phyloP scores from a whole-genome alignment of 257 asterid genomes.

The Anisodus tanguticus region DNA sequence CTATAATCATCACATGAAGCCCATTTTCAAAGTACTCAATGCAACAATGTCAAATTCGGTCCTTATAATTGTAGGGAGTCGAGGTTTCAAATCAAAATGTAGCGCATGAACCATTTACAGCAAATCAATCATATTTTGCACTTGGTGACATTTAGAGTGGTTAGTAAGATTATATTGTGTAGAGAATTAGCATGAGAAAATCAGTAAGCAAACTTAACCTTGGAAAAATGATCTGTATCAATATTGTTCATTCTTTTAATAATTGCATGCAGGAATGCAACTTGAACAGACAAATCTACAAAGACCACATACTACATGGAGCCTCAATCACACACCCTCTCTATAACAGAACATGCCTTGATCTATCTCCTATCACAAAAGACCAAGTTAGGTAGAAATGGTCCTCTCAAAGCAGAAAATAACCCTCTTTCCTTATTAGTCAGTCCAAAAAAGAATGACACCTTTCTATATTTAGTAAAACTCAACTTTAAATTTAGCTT shows the following conservation, averaged over 20 bases:
- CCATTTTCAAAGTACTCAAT: background rate
- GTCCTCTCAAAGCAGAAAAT: background rate
- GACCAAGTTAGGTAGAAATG: background rate
- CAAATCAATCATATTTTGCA: background rate
- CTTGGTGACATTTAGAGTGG: background rate
- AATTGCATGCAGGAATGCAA: background rate
- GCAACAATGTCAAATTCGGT: background rate
- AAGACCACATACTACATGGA: constrained; percentile 6
- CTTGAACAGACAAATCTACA: constrained; percentile 2
- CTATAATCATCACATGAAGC: background rate
- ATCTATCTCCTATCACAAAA: constrained; percentile 6
- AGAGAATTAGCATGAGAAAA: constrained; percentile 3
- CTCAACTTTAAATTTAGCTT: no score
- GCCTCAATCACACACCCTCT: background rate
- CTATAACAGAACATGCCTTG: background rate
- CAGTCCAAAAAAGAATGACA: no score
- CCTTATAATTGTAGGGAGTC: background rate
- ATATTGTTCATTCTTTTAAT: background rate
- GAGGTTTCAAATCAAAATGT: background rate
- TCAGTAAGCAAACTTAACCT: constrained; percentile 10
- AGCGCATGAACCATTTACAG: background rate
- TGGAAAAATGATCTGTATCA: background rate
- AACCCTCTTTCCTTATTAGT: background rate
- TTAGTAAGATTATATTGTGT: background rate
- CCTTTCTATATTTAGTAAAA: no score